These are phyloP conservation scores for Parmelia sp. DNA, from an alignment of 495 filamentous ascomycete species.

Conservation along the genomic window DNA sequence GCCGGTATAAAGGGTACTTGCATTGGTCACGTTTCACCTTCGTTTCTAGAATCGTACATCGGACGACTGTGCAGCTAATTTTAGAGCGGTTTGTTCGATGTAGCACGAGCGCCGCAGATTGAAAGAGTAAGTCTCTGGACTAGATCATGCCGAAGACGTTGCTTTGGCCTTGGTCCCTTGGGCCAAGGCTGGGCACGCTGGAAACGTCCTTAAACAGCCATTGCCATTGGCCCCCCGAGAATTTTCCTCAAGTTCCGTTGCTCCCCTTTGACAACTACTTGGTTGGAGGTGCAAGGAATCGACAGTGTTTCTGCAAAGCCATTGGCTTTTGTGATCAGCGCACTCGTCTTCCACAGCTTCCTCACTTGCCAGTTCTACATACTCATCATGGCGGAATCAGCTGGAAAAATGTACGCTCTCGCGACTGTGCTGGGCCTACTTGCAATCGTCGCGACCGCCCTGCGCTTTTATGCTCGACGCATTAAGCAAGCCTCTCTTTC, in stretches of 20 bases:
- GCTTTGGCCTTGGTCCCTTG: not conserved
- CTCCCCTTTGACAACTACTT: not conserved
- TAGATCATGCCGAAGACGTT: not conserved
- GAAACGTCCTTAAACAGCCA: not conserved
- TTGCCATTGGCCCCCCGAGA: not conserved
- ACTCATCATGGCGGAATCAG: conserved; percentile 5
- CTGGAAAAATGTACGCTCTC: conserved; percentile 14
- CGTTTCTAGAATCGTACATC: not conserved
- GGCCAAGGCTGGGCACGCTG: not conserved
- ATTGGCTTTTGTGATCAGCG: not conserved
- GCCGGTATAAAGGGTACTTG: not conserved
- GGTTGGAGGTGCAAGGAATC: not conserved
- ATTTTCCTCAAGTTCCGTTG: not conserved
- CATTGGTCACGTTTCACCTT: conserved; percentile 1
- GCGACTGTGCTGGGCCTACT: not conserved
- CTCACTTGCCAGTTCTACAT: not conserved
- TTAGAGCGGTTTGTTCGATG: not conserved
- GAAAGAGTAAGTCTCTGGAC: not conserved
- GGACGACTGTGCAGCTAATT: not conserved
- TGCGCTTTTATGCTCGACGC: conserved; percentile 6
- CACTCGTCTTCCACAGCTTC: not conserved
- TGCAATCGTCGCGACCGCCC: not conserved
- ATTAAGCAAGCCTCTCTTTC: not conserved
- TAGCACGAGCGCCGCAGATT: not conserved
- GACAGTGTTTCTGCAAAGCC: not conserved